Base-by-base conservation (phyloP, 164 flowering plant genomes). In the Amborella trichopoda region DNA sequence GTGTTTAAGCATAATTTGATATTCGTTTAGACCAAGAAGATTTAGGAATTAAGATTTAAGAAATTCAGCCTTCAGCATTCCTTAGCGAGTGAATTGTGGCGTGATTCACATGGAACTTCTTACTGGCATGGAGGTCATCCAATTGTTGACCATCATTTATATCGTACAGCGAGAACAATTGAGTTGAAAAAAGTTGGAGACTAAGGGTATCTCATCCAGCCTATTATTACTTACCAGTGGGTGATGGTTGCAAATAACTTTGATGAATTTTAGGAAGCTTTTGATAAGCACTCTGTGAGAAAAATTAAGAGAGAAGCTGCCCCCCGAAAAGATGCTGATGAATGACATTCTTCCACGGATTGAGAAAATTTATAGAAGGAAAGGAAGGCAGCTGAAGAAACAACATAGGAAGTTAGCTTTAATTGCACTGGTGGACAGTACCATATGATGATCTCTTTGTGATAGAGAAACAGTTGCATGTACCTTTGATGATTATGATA, bases 81-180 rank as follows among this genome's bases (percentile, higher is more conserved):
- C 91, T 95, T 23, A 88, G 81, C 64, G 97, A 88, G 39, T 91
- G 99, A 30, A 42, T 85, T 62, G 99, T 96, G 27, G n/a, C 97
- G 99, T 60, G 87, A 93, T 72, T 76, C 97, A 32, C 78, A 76
- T 41, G 99, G 99, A 53, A 58, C 76, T 52, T 76, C 80, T 49
- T 93, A 73, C 62, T 93, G 99, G 99, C 85, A 81, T 68, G 99
- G 88, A 65, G 94, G 81, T 68, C 97, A 93, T 62, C 80, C 91
- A 23, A 30, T 76, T 14, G 49, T 76, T 62, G 99, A 97, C 53
- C 95, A 93, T 62, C 79, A 97, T 17, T 63, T 93, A 45, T 88
- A 85, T 61, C 76, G 99, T 44, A 94, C 85, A 61, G 80, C 75
- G 34, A 79, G 94, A 56, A 93, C 77, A 63, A 65, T 74, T 60